phyloP scores from a whole-genome alignment of 352 stramenopile genomes.

The Phytophthora pistaciae region DNA sequence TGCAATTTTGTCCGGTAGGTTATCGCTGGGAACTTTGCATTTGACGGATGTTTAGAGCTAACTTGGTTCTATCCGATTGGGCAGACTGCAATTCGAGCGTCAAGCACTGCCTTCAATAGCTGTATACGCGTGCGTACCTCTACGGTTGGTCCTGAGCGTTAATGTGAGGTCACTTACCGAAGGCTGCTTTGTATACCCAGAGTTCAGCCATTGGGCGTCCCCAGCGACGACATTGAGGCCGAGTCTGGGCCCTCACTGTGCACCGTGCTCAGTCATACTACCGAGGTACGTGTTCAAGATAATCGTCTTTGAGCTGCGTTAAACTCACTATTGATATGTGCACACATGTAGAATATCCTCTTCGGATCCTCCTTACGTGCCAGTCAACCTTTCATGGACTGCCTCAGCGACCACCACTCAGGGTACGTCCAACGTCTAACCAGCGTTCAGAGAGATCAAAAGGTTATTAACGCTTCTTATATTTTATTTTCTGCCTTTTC shows the following conservation, averaged over 20 bases:
- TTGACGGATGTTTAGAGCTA: not conserved
- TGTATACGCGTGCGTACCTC: constrained; percentile 61
- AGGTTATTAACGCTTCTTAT: not conserved
- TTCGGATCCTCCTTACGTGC: constrained; percentile 59
- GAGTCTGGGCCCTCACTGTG: constrained; percentile 63
- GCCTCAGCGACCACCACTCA: constrained; percentile 52
- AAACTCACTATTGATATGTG: not conserved
- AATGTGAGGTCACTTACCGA: not conserved
- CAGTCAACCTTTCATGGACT: constrained; percentile 66
- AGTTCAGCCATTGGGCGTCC: constrained; percentile 53
- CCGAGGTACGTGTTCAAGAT: constrained; percentile 39
- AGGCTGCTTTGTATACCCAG: constrained; percentile 21
- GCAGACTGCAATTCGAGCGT: constrained; percentile 65
- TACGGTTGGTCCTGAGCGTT: not conserved
- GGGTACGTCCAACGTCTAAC: constrained; percentile 32
- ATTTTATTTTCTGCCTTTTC: not conserved
- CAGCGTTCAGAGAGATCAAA: not conserved
- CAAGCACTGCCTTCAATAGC: constrained; percentile 62
- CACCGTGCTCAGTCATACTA: constrained; percentile 70
- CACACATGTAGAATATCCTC: constrained; percentile 41
- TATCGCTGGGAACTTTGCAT: not conserved
- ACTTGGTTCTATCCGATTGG: not conserved
- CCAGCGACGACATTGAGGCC: constrained; percentile 63
- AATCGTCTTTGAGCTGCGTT: not conserved
- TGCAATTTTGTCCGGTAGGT: constrained; percentile 68